Evolutionary conservation across 73 alveolate species (phyloP).

Genomic region (Paramecium pentaurelia): DNA sequence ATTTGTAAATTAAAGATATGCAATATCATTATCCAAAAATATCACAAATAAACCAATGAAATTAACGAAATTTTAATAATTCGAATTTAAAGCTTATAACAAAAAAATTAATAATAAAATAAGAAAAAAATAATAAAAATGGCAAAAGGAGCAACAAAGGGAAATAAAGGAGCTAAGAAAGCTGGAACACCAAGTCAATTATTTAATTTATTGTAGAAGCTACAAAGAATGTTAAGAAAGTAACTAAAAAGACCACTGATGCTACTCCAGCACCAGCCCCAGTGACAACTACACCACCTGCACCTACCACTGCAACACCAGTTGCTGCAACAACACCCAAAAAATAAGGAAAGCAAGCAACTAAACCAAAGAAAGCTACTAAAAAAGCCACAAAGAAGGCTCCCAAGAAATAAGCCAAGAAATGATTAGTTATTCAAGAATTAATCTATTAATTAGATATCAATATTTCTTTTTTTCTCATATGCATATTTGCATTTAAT

Average conservation of each 20-base stretch:
- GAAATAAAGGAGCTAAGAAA: background rate
- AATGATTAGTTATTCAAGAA: conserved; percentile 10
- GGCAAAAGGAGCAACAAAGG: background rate
- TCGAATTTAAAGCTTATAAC: background rate
- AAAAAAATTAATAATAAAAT: background rate
- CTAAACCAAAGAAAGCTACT: background rate
- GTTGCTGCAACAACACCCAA: background rate
- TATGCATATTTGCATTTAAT: background rate
- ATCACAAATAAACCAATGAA: conserved; percentile 7
- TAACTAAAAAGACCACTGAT: background rate
- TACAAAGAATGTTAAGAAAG: conserved; percentile 7
- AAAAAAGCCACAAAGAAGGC: background rate
- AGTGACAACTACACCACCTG: background rate
- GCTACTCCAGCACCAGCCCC: conserved; percentile 39
- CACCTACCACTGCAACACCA: background rate
- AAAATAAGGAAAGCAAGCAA: background rate
- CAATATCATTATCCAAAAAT: conserved; percentile 6
- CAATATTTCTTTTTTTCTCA: background rate
- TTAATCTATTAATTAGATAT: conserved; percentile 3
- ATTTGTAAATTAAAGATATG: background rate
- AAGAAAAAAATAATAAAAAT: background rate
- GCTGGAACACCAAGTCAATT: conserved; percentile 3
- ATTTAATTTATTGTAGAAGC: background rate
- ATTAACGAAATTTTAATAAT: conserved; percentile 20
- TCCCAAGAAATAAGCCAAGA: background rate